Conservation (phyloP, 2,329 filamentous ascomycete genomes). For the Aspergillus sp. region DNA sequence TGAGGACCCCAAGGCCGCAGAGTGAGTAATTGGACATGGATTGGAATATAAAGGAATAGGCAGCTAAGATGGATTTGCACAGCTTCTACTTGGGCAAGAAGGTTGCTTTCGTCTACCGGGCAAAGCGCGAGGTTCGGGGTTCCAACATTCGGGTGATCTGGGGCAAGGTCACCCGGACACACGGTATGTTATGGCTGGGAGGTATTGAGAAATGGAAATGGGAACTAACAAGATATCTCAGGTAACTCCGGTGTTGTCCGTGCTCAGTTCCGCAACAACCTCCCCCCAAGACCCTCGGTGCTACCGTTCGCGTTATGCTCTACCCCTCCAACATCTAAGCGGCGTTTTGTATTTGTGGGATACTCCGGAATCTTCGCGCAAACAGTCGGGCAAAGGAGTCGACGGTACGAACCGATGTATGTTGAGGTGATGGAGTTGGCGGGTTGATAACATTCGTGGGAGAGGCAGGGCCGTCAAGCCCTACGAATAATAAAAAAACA, state of each 20-base stretch:
- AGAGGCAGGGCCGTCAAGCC: slow-evolving; percentile 34
- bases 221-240: slow-evolving; percentile 31
- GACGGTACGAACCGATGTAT: slow-evolving; percentile 32
- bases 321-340: slow-evolving; percentile 96
- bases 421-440: slow-evolving; percentile 35
- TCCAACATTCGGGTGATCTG: slow-evolving; percentile 99
- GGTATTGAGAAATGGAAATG: background rate
- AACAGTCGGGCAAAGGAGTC: slow-evolving; percentile 34
- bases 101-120: slow-evolving; percentile 98
- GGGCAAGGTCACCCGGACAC: slow-evolving; percentile 95
- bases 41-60: slow-evolving; percentile 1
- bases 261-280: slow-evolving; percentile 94
- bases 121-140: slow-evolving; percentile 87
- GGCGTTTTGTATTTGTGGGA: slow-evolving; percentile 31
- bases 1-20: slow-evolving; percentile 81
- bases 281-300: slow-evolving; percentile 96
- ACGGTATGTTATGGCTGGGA: slow-evolving; percentile 60
- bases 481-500: slow-evolving; percentile 35
- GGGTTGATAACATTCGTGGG: slow-evolving; percentile 37
- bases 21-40: slow-evolving; percentile 48
- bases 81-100: slow-evolving; percentile 98
- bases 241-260: slow-evolving; percentile 98
- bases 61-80: slow-evolving; percentile 18
- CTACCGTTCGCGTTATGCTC: slow-evolving; percentile 93
- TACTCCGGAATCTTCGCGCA: slow-evolving; percentile 31